Evolutionary conservation across 306 rosid genomes (phyloP).

Genomic region (Senna tora): DNA sequence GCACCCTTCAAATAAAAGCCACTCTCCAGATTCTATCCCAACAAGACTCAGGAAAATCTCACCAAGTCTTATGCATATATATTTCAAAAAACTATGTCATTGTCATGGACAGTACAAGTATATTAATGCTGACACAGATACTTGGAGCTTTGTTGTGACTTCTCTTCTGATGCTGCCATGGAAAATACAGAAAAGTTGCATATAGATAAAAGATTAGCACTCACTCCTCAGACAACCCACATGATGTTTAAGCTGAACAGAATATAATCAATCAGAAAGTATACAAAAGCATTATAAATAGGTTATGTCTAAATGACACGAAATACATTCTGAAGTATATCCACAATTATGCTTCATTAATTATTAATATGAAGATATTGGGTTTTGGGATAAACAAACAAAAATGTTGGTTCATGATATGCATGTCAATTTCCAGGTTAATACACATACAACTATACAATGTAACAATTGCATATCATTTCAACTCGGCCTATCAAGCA

Average conservation of each 20-base stretch:
- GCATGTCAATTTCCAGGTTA: conserved; percentile 22
- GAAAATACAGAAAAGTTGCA: not conserved
- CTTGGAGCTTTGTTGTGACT: no score
- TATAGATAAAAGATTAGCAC: not conserved
- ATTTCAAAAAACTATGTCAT: not conserved
- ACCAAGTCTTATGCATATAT: no score
- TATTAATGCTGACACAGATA: not conserved
- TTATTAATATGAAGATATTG: conserved; percentile 2
- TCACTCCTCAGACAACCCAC: not conserved
- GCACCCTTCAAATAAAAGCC: not conserved
- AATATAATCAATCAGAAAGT: not conserved
- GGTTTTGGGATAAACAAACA: not conserved
- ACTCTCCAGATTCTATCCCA: not conserved
- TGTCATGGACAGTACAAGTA: not conserved
- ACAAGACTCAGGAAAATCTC: not conserved
- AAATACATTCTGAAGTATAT: conserved; percentile 6
- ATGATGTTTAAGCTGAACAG: not conserved
- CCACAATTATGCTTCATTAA: not conserved
- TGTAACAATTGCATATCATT: not conserved
- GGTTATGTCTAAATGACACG: not conserved
- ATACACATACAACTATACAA: conserved; percentile 21
- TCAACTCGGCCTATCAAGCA: conserved; percentile 33
- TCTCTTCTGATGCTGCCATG: no score
- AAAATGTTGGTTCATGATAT: conserved; percentile 12
- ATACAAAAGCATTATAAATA: not conserved